Evolutionary conservation across 2,329 filamentous ascomycete species (phyloP).

Genomic region (Zymoseptoria ardabiliae): DNA sequence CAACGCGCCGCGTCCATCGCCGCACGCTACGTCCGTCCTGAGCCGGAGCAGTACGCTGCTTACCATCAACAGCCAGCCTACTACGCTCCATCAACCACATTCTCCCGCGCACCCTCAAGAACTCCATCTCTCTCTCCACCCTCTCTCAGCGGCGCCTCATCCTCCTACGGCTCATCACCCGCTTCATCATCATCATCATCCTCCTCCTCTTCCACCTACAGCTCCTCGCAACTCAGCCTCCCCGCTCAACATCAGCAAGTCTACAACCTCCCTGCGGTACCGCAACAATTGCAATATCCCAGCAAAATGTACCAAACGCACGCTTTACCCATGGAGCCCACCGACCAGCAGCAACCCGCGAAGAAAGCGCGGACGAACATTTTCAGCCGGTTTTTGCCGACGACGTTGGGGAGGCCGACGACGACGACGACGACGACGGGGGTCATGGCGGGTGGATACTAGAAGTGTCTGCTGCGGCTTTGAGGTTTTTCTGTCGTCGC

Average conservation of each 20-base stretch:
- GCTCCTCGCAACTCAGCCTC: constrained; percentile 8
- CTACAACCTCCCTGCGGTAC: constrained; percentile 6
- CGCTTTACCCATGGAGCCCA: constrained; percentile 23
- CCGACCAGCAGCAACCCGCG: constrained; percentile 24
- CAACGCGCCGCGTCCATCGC: constrained; percentile 22
- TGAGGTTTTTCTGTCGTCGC: not conserved
- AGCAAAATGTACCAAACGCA: constrained; percentile 9
- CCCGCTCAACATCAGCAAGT: constrained; percentile 2
- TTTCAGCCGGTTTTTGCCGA: constrained; percentile 32
- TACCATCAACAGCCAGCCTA: constrained; percentile 21
- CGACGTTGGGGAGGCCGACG: constrained; percentile 16
- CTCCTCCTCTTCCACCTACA: constrained; percentile 28
- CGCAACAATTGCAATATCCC: not conserved
- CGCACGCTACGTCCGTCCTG: constrained; percentile 22
- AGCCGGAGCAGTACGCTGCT: constrained; percentile 23
- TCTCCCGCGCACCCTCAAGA: constrained; percentile 35
- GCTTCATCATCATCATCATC: constrained; percentile 21
- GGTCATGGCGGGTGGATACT: constrained; percentile 13
- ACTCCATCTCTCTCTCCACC: constrained; percentile 45
- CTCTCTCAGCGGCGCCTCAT: constrained; percentile 33
- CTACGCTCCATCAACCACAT: constrained; percentile 22
- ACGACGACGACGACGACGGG: constrained; percentile 7
- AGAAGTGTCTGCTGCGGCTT: constrained; percentile 2
- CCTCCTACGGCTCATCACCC: constrained; percentile 24
- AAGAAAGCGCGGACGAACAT: constrained; percentile 34